Percentiles rank a stretch among this genome's conserved stretches.
These are phyloP conservation scores for Fraxinus angustifolia DNA, from an alignment of 305 asterid genomes.

Conservation along the genomic window DNA sequence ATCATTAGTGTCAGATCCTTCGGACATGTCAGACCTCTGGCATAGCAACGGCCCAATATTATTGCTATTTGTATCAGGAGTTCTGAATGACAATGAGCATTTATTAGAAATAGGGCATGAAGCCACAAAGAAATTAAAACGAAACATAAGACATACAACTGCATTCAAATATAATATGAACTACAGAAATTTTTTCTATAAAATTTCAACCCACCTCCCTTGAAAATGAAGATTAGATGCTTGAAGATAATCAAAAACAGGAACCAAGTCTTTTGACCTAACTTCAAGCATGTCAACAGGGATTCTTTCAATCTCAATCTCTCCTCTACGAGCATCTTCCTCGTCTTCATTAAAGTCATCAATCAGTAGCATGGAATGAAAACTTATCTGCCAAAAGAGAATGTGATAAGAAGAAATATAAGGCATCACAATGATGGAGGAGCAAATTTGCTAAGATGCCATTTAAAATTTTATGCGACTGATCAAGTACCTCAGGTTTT, in stretches of 20 bases:
- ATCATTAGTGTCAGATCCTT: background rate
- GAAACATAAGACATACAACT: background rate
- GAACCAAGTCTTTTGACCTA: constrained; percentile 69
- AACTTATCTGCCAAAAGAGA: constrained; percentile 49
- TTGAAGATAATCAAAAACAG: constrained; percentile 65
- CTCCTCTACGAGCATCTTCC: constrained; percentile 51
- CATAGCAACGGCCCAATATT: background rate
- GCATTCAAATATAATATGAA: background rate
- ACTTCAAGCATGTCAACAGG: constrained; percentile 62
- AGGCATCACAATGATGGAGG: constrained; percentile 13
- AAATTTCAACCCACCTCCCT: constrained; percentile 31
- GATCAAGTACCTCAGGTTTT: constrained; percentile 56
- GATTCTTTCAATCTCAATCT: constrained; percentile 73
- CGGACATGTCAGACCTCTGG: constrained; percentile 5
- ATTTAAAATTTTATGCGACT: background rate
- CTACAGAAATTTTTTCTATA: background rate
- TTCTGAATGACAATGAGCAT: background rate
- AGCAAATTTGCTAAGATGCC: background rate
- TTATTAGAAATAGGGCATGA: background rate
- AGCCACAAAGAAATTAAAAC: background rate
- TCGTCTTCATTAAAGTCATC: constrained; percentile 34
- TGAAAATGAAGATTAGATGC: constrained; percentile 30
- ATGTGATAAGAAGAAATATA: constrained; percentile 14
- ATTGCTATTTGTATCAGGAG: background rate
- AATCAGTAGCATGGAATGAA: constrained; percentile 44